A percentile compares a stretch with the other conserved stretches of the same genome.
phyloP scores from a whole-genome alignment of 768 basidiomycete genomes.

The Kondoa malvinella region DNA sequence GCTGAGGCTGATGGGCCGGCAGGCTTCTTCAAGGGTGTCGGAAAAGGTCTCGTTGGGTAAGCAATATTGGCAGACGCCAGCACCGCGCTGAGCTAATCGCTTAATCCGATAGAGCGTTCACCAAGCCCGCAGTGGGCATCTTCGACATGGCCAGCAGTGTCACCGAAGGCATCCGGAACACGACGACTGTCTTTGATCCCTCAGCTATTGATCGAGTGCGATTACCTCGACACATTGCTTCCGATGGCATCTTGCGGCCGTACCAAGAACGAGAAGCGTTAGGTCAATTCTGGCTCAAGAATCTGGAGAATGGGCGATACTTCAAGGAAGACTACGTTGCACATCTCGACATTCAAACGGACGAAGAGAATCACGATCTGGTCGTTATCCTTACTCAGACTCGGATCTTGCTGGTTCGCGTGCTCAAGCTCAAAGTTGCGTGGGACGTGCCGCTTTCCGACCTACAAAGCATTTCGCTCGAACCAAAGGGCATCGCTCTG shows the following conservation, averaged over 20 bases:
- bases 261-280: constrained; percentile 76
- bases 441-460: constrained; percentile 84
- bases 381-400: constrained; percentile 48
- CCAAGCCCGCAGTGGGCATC: constrained; percentile 90
- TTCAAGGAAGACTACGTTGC: constrained; percentile 16
- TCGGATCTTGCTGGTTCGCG: constrained; percentile 65
- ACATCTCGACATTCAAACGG: constrained; percentile 22
- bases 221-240: constrained; percentile 67
- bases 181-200: constrained; percentile 92
- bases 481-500: constrained; percentile 67
- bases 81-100: background rate
- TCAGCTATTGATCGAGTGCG: constrained; percentile 73
- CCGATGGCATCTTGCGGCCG: constrained; percentile 77
- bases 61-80: constrained; percentile 15
- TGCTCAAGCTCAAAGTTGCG: constrained; percentile 61
- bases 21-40: constrained; percentile 95
- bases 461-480: constrained; percentile 70
- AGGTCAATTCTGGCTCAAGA: constrained; percentile 94
- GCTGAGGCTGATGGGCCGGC: constrained; percentile 84
- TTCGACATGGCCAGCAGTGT: constrained; percentile 92
- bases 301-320: constrained; percentile 57
- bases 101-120: constrained; percentile 48
- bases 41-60: constrained; percentile 87
- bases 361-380: constrained; percentile 22
- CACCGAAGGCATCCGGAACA: constrained; percentile 92